Conservation (phyloP, 2,329 filamentous ascomycete species). For the Davidsoniella neocaledoniae region DNA sequence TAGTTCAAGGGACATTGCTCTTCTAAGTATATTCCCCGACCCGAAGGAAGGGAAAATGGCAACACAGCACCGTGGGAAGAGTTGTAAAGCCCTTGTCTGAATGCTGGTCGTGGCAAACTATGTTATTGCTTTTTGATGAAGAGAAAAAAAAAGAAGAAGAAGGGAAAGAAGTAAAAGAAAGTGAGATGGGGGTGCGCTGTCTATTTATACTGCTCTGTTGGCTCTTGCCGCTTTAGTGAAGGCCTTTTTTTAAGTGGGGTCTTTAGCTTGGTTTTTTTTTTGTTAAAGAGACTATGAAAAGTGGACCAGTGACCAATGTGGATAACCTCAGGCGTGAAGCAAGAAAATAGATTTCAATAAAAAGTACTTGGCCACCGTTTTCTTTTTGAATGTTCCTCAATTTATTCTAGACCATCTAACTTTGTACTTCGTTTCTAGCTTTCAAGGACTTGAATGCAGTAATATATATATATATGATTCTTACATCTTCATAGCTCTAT, state of each 20-base stretch:
- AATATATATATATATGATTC: no score
- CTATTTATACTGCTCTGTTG: slow-evolving; percentile 11
- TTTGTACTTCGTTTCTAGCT: no score
- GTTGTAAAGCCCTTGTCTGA: slow-evolving; percentile 2
- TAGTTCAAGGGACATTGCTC: slow-evolving; percentile 13
- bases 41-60: slow-evolving; percentile 12
- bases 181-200: neutral
- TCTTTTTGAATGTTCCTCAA: no score
- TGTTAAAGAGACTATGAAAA: no score
- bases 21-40: slow-evolving; percentile 12
- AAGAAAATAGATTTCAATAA: no score
- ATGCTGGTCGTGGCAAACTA: slow-evolving; percentile 14
- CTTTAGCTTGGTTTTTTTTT: neutral
- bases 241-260: neutral
- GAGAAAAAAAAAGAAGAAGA: slow-evolving; percentile 10
- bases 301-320: no score
- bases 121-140: slow-evolving; percentile 14
- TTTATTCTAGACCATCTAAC: no score
- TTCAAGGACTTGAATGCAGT: no score
- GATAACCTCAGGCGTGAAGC: no score
- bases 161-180: slow-evolving; percentile 2
- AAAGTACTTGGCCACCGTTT: no score
- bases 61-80: slow-evolving; percentile 13
- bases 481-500: no score
- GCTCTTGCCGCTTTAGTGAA: no score